phyloP scores from a whole-genome alignment of 805 yeast species.

The Zygosaccharomyces bailii region DNA sequence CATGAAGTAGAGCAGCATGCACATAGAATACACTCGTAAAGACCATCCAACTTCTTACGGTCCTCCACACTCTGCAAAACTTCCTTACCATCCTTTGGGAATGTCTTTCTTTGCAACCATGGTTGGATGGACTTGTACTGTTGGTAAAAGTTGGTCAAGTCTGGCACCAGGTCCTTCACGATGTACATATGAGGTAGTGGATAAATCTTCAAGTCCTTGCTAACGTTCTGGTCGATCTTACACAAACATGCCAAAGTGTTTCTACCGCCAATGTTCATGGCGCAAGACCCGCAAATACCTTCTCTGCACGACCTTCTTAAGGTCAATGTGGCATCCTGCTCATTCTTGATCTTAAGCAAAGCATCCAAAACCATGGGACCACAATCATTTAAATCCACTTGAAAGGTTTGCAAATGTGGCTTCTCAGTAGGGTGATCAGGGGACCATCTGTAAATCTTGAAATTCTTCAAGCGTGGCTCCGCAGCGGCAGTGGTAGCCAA shows the following conservation, averaged over 20 bases:
- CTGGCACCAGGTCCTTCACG: conserved; percentile 96
- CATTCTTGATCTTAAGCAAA: conserved; percentile 88
- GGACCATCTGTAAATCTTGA: conserved; percentile 96
- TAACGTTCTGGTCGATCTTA: conserved; percentile 76
- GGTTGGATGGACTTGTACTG: conserved; percentile 99
- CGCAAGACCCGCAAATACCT: conserved; percentile 99
- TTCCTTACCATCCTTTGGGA: conserved; percentile 89
- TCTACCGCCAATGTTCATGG: conserved; percentile 98
- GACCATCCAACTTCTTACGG: conserved; percentile 93
- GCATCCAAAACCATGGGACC: conserved; percentile 99
- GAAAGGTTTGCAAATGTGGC: conserved; percentile 80
- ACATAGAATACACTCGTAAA: conserved; percentile 96
- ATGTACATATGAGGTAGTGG: conserved; percentile 98
- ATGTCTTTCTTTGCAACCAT: conserved; percentile 72
- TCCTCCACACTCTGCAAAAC: conserved; percentile 87
- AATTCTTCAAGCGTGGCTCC: conserved; percentile 65
- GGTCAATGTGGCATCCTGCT: conserved; percentile 92
- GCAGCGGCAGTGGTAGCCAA: conserved; percentile 42
- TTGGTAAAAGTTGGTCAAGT: conserved; percentile 94
- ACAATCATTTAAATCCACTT: conserved; percentile 82
- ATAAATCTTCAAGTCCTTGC: conserved; percentile 80
- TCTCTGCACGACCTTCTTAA: conserved; percentile 98
- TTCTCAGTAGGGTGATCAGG: conserved; percentile 94
- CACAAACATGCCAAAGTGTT: conserved; percentile 97
- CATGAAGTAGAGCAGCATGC: conserved; percentile 99